These are phyloP conservation scores for Sambucus nigra DNA, from an alignment of 129 eudicot genomes.

Conservation along the genomic window DNA sequence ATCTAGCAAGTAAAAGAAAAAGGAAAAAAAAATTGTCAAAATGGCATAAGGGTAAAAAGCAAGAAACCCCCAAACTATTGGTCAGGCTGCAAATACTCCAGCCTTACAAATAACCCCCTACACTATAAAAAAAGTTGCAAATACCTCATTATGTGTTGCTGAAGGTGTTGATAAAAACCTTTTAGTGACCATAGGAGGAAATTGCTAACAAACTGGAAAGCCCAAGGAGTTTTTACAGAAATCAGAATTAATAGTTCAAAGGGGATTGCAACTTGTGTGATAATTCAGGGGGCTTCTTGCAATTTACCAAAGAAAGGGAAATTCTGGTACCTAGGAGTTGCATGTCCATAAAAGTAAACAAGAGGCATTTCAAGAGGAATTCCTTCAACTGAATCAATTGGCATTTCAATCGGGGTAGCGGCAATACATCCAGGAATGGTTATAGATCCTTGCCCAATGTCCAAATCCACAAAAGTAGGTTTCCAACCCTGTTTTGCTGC, in stretches of 20 bases:
- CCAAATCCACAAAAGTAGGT: conserved; percentile 94
- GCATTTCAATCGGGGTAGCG: conserved; percentile 91
- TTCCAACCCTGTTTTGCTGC: conserved; percentile 99
- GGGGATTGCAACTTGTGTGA: no score
- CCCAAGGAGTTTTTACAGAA: background rate
- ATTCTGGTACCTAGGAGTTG: conserved; percentile 59
- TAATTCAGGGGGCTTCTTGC: no score
- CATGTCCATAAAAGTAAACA: conserved; percentile 79
- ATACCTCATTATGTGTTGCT: no score
- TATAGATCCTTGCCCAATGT: conserved; percentile 92
- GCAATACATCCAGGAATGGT: conserved; percentile 89
- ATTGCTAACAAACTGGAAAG: background rate
- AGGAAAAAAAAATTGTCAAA: no score
- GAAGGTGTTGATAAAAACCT: no score
- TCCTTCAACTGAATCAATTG: conserved; percentile 98
- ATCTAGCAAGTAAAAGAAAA: background rate
- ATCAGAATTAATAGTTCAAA: no score
- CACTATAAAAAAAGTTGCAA: no score
- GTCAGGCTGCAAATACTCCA: no score
- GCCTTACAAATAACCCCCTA: no score
- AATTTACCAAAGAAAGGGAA: background rate
- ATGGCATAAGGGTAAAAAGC: no score
- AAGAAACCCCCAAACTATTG: no score
- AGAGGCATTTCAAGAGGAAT: conserved; percentile 98
- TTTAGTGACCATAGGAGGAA: no score